These are phyloP conservation scores for Staphylotrichum tortipilum DNA, from an alignment of 495 filamentous ascomycete genomes.

Conservation along the genomic window DNA sequence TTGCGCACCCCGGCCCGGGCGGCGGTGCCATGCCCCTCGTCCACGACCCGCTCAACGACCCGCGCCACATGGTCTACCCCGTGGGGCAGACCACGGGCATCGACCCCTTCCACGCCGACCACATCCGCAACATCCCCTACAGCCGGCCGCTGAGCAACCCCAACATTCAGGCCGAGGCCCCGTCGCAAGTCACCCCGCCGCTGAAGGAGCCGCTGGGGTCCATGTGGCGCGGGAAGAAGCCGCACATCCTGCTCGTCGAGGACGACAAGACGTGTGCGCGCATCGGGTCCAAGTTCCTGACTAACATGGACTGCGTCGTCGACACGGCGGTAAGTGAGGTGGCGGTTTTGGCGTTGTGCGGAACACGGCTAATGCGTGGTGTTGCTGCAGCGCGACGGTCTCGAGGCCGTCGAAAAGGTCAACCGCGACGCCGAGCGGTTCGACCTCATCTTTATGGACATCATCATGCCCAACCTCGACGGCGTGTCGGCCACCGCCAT, in stretches of 20 bases:
- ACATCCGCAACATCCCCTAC: constrained; percentile 90
- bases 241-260: constrained; percentile 85
- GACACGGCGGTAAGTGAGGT: constrained; percentile 72
- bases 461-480: constrained; percentile 95
- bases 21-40: constrained; percentile 32
- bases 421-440: constrained; percentile 66
- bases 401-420: constrained; percentile 90
- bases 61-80: constrained; percentile 81
- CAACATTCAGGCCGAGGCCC: constrained; percentile 21
- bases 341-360: neutral
- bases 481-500: constrained; percentile 90
- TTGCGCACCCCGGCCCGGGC: constrained; percentile 29
- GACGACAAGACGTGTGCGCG: constrained; percentile 90
- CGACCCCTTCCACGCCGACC: constrained; percentile 88
- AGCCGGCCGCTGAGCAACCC: constrained; percentile 40
- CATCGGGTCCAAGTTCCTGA: constrained; percentile 90
- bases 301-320: constrained; percentile 79
- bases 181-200: constrained; percentile 18
- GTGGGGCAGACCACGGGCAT: constrained; percentile 85
- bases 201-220: constrained; percentile 28
- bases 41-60: constrained; percentile 49
- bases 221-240: constrained; percentile 66
- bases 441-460: constrained; percentile 96
- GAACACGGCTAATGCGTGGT: constrained; percentile 1
- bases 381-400: constrained; percentile 50